A percentile compares a stretch with the other conserved stretches of the same genome.
These are phyloP conservation scores for Euphorbia lathyris DNA, from an alignment of 345 rosid genomes.

Conservation along the genomic window DNA sequence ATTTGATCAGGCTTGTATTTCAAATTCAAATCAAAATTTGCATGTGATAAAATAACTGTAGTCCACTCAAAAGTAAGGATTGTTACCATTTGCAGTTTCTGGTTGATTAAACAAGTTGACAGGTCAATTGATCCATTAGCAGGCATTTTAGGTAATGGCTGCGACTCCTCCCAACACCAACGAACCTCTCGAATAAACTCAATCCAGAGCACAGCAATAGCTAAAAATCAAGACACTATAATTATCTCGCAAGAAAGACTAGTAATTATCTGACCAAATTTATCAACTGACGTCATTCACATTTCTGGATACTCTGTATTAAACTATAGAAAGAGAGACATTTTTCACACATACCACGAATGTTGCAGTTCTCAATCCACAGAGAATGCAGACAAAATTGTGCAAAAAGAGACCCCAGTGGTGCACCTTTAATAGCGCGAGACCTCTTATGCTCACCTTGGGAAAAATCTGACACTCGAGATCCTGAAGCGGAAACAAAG, in stretches of 20 bases:
- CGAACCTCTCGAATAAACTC: conserved; percentile 97
- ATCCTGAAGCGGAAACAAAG: conserved; percentile 36
- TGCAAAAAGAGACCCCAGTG: conserved; percentile 71
- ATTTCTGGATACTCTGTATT: not conserved
- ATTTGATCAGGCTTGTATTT: not conserved
- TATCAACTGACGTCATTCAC: not conserved
- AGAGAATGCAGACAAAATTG: conserved; percentile 80
- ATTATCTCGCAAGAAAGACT: conserved; percentile 3
- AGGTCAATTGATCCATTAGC: conserved; percentile 66
- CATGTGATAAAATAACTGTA: not conserved
- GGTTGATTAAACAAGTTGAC: conserved; percentile 81
- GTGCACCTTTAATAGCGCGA: conserved; percentile 85
- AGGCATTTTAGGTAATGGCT: conserved; percentile 73
- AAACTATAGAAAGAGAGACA: not conserved
- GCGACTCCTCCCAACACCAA: conserved; percentile 98
- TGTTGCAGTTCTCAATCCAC: conserved; percentile 92
- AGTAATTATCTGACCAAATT: not conserved
- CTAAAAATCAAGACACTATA: conserved; percentile 34
- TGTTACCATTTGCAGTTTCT: conserved; percentile 91
- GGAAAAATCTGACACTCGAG: conserved; percentile 41
- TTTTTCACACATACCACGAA: conserved; percentile 63
- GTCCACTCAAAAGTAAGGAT: not conserved
- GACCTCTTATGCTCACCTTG: conserved; percentile 66
- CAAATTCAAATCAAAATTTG: not conserved
- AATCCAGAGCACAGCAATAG: conserved; percentile 88